Evolutionary conservation across 2,329 filamentous ascomycete species (phyloP).

Genomic region (Boeremia exigua): DNA sequence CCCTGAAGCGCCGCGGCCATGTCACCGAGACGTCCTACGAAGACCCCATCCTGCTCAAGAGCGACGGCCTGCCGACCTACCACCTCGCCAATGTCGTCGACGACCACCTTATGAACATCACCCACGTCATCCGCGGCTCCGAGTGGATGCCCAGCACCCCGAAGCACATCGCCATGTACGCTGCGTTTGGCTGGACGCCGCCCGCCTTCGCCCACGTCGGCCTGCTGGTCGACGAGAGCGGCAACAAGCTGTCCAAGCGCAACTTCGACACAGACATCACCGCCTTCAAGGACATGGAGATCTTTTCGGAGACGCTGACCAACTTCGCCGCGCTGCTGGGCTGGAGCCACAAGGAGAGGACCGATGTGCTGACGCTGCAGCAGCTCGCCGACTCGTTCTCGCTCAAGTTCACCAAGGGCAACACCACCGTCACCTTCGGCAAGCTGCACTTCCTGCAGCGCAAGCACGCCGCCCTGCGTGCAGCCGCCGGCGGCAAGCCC

Average conservation of each 20-base stretch:
- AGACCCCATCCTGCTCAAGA: slow-evolving; percentile 89
- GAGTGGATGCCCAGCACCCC: slow-evolving; percentile 98
- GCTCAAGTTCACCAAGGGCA: slow-evolving; percentile 88
- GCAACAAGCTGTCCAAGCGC: slow-evolving; percentile 75
- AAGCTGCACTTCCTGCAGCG: slow-evolving; percentile 84
- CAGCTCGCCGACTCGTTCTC: slow-evolving; percentile 78
- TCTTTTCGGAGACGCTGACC: slow-evolving; percentile 68
- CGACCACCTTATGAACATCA: slow-evolving; percentile 93
- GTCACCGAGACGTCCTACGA: slow-evolving; percentile 62
- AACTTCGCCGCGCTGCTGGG: slow-evolving; percentile 89
- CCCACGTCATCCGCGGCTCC: slow-evolving; percentile 90
- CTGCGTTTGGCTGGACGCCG: slow-evolving; percentile 57
- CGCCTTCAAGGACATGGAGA: slow-evolving; percentile 63
- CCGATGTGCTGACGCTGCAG: slow-evolving; percentile 74
- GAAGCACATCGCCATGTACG: slow-evolving; percentile 67
- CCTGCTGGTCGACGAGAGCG: slow-evolving; percentile 54
- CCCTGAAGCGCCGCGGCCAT: slow-evolving; percentile 47
- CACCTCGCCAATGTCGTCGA: slow-evolving; percentile 98
- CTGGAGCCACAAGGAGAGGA: slow-evolving; percentile 73
- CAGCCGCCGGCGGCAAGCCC: slow-evolving; percentile 52
- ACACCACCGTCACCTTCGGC: slow-evolving; percentile 79
- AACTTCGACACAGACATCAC: slow-evolving; percentile 70
- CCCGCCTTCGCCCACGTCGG: slow-evolving; percentile 58
- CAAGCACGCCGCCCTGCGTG: slow-evolving; percentile 64
- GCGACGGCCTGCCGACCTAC: slow-evolving; percentile 91